Evolutionary conservation across 345 rosid species (phyloP).

Genomic region (Camelina hispida): DNA sequence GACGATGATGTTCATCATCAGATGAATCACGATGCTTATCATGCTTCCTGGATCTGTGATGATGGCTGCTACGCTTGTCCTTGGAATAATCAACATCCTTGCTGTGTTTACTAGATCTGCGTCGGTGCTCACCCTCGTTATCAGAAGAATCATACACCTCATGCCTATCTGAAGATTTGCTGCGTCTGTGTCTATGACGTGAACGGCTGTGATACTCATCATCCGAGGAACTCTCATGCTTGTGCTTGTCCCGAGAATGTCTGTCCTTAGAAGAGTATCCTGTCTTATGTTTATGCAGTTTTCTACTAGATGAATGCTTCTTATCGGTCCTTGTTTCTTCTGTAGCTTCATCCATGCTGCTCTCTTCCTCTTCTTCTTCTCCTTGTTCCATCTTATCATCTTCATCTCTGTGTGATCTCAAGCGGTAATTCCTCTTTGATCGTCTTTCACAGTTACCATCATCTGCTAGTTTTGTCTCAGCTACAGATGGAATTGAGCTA

Average conservation of each 20-base stretch:
- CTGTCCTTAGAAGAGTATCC: slow-evolving; percentile 50
- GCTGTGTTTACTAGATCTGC: slow-evolving; percentile 26
- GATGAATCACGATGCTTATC: slow-evolving; percentile 44
- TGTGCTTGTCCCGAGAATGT: slow-evolving; percentile 49
- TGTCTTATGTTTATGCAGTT: slow-evolving; percentile 53
- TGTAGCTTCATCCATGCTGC: slow-evolving; percentile 46
- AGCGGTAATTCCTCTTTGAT: slow-evolving; percentile 77
- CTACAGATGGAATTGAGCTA: slow-evolving; percentile 51
- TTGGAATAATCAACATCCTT: slow-evolving; percentile 45
- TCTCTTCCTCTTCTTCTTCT: slow-evolving; percentile 47
- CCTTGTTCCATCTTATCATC: slow-evolving; percentile 51
- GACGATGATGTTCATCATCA: slow-evolving; percentile 50
- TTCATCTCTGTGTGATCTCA: slow-evolving; percentile 53
- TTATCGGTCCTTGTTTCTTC: slow-evolving; percentile 49
- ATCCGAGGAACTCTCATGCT: slow-evolving; percentile 47
- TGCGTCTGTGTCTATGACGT: slow-evolving; percentile 33
- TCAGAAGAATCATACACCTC: slow-evolving; percentile 43
- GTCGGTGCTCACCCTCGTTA: slow-evolving; percentile 35
- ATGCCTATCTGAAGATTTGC: slow-evolving; percentile 37
- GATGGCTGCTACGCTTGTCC: slow-evolving; percentile 43
- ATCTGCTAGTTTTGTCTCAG: slow-evolving; percentile 50
- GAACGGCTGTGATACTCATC: slow-evolving; percentile 47
- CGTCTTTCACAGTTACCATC: slow-evolving; percentile 60
- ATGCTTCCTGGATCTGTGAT: slow-evolving; percentile 43
- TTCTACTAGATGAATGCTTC: slow-evolving; percentile 57